Evolutionary conservation across 305 asterid species (phyloP).

Genomic region (Fraxinus xanthoxyloides): DNA sequence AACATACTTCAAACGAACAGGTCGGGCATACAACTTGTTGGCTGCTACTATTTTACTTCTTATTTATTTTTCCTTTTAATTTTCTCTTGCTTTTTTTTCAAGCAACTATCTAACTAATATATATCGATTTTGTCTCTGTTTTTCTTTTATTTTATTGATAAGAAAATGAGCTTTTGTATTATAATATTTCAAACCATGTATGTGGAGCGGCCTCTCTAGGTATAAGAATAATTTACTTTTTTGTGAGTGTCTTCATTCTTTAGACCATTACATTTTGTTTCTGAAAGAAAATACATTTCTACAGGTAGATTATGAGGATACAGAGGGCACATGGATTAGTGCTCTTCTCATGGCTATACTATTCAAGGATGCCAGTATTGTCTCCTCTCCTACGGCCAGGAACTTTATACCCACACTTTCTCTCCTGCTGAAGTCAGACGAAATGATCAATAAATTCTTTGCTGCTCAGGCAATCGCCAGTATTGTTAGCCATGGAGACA

Average conservation of each 20-base stretch:
- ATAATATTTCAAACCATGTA: constrained; percentile 1
- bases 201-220: not conserved
- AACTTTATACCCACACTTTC: constrained; percentile 53
- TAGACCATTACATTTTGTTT: constrained; percentile 11
- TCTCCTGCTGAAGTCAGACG: constrained; percentile 60
- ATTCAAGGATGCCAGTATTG: constrained; percentile 59
- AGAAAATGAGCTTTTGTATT: not conserved
- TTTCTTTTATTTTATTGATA: not conserved
- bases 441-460: constrained; percentile 63
- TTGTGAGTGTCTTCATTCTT: not conserved
- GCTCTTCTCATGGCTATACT: constrained; percentile 72
- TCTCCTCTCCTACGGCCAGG: constrained; percentile 50
- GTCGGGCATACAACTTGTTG: constrained; percentile 36
- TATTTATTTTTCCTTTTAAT: constrained; percentile 7
- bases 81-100: constrained; percentile 13
- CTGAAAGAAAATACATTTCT: constrained; percentile 27
- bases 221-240: constrained; percentile 13
- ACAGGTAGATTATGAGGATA: constrained; percentile 77
- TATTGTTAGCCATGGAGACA: constrained; percentile 63
- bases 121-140: not conserved
- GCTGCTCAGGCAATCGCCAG: constrained; percentile 91
- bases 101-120: not conserved
- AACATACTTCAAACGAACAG: constrained; percentile 48
- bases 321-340: constrained; percentile 79
- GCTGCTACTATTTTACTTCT: not conserved